Percentiles rank a stretch among this genome's conserved stretches.
These are phyloP conservation scores for Chenopodium berlandieri DNA, from an alignment of 148 eudicot species.

Conservation along the genomic window DNA sequence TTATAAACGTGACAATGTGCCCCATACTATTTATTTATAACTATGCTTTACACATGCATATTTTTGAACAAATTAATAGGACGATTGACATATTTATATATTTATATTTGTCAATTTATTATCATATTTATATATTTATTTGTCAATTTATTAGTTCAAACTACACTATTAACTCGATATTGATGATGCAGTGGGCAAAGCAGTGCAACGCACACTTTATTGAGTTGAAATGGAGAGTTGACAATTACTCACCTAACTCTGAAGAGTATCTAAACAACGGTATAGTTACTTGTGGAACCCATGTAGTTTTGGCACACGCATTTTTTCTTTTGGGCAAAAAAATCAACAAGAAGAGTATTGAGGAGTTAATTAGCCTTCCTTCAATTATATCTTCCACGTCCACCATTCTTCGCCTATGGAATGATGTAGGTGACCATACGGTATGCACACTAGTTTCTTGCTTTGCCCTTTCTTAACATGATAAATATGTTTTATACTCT, in stretches of 20 bases:
- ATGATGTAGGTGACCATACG: conserved; percentile 51
- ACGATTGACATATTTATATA: no score
- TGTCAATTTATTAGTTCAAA: no score
- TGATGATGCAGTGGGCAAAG: conserved; percentile 51
- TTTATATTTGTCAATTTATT: no score
- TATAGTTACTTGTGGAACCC: conserved; percentile 41
- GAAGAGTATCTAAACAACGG: conserved; percentile 53
- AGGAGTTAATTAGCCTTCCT: conserved; percentile 36
- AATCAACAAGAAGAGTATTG: conserved; percentile 25
- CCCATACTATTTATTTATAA: no score
- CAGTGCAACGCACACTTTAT: conserved; percentile 36
- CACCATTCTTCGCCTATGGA: conserved; percentile 52
- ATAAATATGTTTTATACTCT: no score
- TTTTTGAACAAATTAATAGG: no score
- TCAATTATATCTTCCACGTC: conserved; percentile 38
- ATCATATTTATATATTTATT: no score
- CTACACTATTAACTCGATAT: no score
- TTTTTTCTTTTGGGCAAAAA: conserved; percentile 47
- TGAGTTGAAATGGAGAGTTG: conserved; percentile 47
- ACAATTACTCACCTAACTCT: conserved; percentile 32
- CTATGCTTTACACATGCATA: no score
- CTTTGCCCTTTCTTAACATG: no score
- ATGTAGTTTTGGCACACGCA: conserved; percentile 42
- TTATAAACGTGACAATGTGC: no score
- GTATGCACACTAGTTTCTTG: conserved; percentile 13